Percentiles rank a stretch among this genome's conserved stretches.
Evolutionary conservation across 2,329 filamentous ascomycete genomes (phyloP).

Genomic region (Macroventuria anomochaeta): DNA sequence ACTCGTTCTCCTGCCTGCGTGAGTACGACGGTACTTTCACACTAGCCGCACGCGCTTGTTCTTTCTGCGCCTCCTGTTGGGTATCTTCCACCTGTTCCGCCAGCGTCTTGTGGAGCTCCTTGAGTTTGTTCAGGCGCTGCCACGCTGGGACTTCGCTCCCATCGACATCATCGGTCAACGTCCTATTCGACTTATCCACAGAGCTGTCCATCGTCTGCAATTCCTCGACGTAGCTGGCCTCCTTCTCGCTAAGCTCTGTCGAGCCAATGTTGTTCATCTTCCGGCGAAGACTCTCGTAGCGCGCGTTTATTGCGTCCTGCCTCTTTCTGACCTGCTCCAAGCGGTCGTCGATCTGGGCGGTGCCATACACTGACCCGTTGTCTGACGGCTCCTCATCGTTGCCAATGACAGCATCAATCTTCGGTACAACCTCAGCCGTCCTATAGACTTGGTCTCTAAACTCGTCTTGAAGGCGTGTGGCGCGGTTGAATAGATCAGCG

Average conservation of each 20-base stretch:
- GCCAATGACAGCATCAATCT: slow-evolving; percentile 71
- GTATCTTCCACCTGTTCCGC: slow-evolving; percentile 34
- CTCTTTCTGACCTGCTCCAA: slow-evolving; percentile 62
- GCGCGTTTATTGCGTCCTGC: slow-evolving; percentile 63
- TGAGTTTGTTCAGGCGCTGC: slow-evolving; percentile 65
- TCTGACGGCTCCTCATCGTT: slow-evolving; percentile 56
- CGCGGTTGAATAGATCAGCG: slow-evolving; percentile 74
- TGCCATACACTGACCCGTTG: slow-evolving; percentile 53
- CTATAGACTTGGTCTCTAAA: slow-evolving; percentile 71
- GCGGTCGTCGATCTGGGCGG: slow-evolving; percentile 65
- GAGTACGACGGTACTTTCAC: slow-evolving; percentile 44
- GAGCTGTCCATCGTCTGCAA: slow-evolving; percentile 54
- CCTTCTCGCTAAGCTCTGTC: slow-evolving; percentile 67
- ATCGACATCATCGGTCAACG: slow-evolving; percentile 41
- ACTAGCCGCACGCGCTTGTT: slow-evolving; percentile 12
- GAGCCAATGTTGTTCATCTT: slow-evolving; percentile 57
- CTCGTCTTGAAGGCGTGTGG: slow-evolving; percentile 71
- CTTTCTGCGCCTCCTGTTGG: slow-evolving; percentile 23
- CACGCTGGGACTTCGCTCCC: slow-evolving; percentile 49
- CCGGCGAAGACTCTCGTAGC: slow-evolving; percentile 65
- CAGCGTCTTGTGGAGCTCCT: slow-evolving; percentile 61
- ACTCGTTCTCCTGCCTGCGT: slow-evolving; percentile 44
- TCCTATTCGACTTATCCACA: slow-evolving; percentile 41
- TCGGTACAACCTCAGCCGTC: slow-evolving; percentile 68
- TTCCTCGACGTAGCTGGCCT: slow-evolving; percentile 66